Base-by-base conservation (phyloP, 148 eudicot genomes). In the Polygonum maritimum region DNA sequence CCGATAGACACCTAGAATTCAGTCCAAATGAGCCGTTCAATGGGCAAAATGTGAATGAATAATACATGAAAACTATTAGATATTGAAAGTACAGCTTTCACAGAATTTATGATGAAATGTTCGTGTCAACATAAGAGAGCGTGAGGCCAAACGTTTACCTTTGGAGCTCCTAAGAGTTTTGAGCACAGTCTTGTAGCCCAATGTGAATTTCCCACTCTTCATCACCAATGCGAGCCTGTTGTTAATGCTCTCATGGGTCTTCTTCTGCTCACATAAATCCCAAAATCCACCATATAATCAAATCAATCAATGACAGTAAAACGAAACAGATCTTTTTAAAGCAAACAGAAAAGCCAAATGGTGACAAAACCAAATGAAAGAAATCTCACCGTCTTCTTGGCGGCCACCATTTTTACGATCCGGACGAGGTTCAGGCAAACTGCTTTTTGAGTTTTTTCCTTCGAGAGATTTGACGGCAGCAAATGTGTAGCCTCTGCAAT, bases 221-320 rank as follows among this genome's bases (percentile, higher is more conserved):
- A 87, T 85, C n/a, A 87, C 90, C 31, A 87, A 85, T 58, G 90
- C 90, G 71, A 87, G 82, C 67, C 90, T 77, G 74, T 86, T 87
- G 80, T 87, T 87, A 77, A 87, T 87, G 70, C 88, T 85, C 84
- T 87, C 90, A 85, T 85, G 90, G 26, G 90, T 87, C 88, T 85
- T 87, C 85, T 87, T 87, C 90, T 87, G 88, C 51, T 19, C 48
- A 71, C 15, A 19, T 3, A 6, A 41, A 71, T 71, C 51, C 74
- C 19, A n/a, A 71, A 41, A 10, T 3, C 69, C 69, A 62, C 31
- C 39, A 15, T 33, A n/a, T 0, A 33, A 13, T 3, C 16, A 33
- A 65, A 65, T 55, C 62, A 14, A 15, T 14, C 77, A 81, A 62
- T 6, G 48, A 71, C 51, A 19, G 26, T n/a, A n/a, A n/a, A n/a